Percentiles rank a stretch among this genome's conserved stretches.
phyloP scores from a whole-genome alignment of 2,329 filamentous ascomycete species.

The Aspergillus puulaauensis region DNA sequence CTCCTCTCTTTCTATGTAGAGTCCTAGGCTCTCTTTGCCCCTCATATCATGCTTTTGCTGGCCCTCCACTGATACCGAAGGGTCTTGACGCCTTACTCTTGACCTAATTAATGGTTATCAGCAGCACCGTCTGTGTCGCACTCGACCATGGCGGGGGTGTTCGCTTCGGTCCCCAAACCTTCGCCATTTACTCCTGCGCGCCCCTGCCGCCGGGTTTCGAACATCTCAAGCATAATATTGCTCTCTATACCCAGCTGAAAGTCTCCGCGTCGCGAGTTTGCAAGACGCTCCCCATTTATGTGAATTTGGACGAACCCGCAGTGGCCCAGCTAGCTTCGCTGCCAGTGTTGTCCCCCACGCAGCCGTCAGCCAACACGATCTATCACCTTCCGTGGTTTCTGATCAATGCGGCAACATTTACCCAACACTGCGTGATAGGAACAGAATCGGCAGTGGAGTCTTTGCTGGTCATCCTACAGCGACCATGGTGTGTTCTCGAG shows the following conservation, averaged over 20 bases:
- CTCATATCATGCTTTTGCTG: too few species aligned
- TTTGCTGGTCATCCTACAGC: conserved; percentile 18
- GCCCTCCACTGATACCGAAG: too few species aligned
- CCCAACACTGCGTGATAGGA: conserved; percentile 18
- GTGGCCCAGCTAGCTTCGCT: conserved; percentile 4
- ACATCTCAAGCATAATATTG: not conserved
- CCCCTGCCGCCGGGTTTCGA: conserved; percentile 4
- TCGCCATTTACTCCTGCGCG: conserved; percentile 12
- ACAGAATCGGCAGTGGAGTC: conserved; percentile 9
- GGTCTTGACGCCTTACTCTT: too few species aligned
- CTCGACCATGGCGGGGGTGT: conserved; percentile 12
- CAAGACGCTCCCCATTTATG: conserved; percentile 7
- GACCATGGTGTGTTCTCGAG: conserved; percentile 22
- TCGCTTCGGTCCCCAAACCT: conserved; percentile 9
- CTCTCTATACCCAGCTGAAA: not conserved
- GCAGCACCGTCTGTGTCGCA: conserved; percentile 6
- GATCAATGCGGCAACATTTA: conserved; percentile 12
- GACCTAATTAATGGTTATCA: not conserved
- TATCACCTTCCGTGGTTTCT: conserved; percentile 18
- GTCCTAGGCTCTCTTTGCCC: too few species aligned
- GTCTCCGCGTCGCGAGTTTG: not conserved
- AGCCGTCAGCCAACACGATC: not conserved
- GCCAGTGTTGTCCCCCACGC: not conserved
- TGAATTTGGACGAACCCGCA: not conserved
- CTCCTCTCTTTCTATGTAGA: too few species aligned